phyloP scores from a whole-genome alignment of 768 basidiomycete species.

The Kwoniella sp. region DNA sequence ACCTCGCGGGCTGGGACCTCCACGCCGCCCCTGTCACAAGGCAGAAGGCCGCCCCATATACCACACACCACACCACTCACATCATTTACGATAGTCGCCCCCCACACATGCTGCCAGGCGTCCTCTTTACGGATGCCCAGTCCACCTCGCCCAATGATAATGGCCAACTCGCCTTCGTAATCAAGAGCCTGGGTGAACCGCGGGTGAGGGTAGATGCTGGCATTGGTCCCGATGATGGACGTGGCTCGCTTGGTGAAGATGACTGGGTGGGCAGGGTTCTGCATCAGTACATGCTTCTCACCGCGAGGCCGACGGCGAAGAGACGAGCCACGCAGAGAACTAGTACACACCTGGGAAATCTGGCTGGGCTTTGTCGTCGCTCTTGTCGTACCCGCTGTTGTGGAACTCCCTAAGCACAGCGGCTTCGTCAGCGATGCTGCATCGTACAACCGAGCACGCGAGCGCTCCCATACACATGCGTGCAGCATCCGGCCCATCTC shows the following conservation, averaged over 20 bases:
- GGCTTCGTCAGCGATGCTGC: not conserved
- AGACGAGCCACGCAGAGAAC: no score
- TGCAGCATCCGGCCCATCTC: not conserved
- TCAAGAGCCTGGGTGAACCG: slow-evolving; percentile 35
- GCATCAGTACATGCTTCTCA: no score
- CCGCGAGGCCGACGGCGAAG: no score
- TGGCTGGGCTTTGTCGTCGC: slow-evolving; percentile 32
- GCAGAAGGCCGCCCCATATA: no score
- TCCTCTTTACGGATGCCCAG: slow-evolving; percentile 35
- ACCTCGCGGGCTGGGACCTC: no score
- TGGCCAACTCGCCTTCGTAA: slow-evolving; percentile 45
- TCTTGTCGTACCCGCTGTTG: slow-evolving; percentile 27
- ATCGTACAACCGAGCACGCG: not conserved
- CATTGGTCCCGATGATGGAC: slow-evolving; percentile 33
- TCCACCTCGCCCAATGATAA: slow-evolving; percentile 43
- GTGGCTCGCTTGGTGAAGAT: slow-evolving; percentile 47
- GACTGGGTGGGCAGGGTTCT: no score
- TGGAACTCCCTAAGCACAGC: slow-evolving; percentile 29
- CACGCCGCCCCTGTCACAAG: no score
- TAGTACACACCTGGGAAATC: slow-evolving; percentile 31
- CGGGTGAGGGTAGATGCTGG: slow-evolving; percentile 37
- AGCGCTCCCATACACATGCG: not conserved
- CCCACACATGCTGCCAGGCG: slow-evolving; percentile 45
- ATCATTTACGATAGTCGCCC: slow-evolving; percentile 33
- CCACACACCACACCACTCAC: slow-evolving; percentile 12